Evolutionary conservation across 2,329 filamentous ascomycete genomes (phyloP).

Genomic region (Pseudogymnoascus sp.): DNA sequence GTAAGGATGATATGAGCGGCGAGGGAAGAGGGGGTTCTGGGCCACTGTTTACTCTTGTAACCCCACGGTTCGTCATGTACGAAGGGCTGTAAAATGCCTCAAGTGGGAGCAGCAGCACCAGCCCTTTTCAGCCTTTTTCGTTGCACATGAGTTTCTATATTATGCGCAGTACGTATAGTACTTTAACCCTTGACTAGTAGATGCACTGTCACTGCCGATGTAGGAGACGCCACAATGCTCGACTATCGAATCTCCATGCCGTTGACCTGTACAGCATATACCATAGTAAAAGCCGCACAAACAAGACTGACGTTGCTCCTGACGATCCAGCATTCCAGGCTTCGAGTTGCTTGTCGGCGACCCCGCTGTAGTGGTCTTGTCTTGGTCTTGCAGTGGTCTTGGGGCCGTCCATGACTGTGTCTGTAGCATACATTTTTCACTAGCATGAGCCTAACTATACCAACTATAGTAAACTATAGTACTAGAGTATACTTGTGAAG

Average conservation of each 20-base stretch:
- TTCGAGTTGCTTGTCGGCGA: neutral
- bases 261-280: neutral
- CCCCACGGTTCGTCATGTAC: neutral
- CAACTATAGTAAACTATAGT: too few species aligned
- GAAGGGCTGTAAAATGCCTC: neutral
- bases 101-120: neutral
- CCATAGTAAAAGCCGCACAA: neutral
- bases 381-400: neutral
- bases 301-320: neutral
- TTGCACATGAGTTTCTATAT: neutral
- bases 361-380: neutral
- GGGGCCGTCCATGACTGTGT: neutral
- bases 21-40: neutral
- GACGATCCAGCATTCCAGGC: neutral
- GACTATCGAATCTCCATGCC: neutral
- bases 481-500: neutral
- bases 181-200: neutral
- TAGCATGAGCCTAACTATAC: neutral
- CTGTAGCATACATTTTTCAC: neutral
- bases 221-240: neutral
- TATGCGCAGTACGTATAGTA: neutral
- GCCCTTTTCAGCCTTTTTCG: neutral
- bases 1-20: neutral
- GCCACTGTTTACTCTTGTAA: neutral
- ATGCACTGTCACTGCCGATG: constrained; percentile 4